Percentiles rank a stretch among this genome's conserved stretches.
phyloP scores from a whole-genome alignment of 768 basidiomycete genomes.

The Podaxis carcinomalis region DNA sequence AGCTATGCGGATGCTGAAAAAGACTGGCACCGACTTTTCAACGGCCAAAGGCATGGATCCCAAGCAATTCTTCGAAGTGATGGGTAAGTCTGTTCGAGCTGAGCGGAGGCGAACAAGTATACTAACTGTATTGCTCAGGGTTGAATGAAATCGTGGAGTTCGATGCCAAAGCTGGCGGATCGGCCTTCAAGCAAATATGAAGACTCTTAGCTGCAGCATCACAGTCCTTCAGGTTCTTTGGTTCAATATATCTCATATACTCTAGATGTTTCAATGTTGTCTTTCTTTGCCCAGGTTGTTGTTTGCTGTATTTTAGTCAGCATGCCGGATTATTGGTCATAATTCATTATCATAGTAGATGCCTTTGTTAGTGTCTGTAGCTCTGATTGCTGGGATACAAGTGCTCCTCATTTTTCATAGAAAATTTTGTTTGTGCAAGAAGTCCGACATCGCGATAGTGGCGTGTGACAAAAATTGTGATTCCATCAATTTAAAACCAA shows the following conservation, averaged over 20 bases:
- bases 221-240: not conserved
- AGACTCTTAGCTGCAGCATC: not conserved
- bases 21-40: constrained; percentile 71
- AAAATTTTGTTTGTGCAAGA: not conserved
- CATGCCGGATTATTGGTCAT: not conserved
- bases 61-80: constrained; percentile 71
- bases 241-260: not conserved
- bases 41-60: constrained; percentile 68
- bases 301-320: not conserved
- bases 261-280: not conserved
- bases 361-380: not conserved
- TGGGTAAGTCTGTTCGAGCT: constrained; percentile 39
- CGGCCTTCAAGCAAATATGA: constrained; percentile 13
- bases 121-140: constrained; percentile 6
- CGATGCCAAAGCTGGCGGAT: constrained; percentile 15
- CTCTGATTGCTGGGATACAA: not conserved
- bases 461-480: not conserved
- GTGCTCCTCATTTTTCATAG: not conserved
- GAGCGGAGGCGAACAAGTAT: not conserved
- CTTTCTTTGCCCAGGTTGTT: not conserved
- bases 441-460: not conserved
- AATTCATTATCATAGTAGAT: not conserved
- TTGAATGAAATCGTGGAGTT: constrained; percentile 13
- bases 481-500: not conserved
- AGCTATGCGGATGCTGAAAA: constrained; percentile 73